Evolutionary conservation across 176 grass and related monocot species (phyloP), one percentile per base, ranked within the genome.

Genomic region (Carex scoparia): DNA sequence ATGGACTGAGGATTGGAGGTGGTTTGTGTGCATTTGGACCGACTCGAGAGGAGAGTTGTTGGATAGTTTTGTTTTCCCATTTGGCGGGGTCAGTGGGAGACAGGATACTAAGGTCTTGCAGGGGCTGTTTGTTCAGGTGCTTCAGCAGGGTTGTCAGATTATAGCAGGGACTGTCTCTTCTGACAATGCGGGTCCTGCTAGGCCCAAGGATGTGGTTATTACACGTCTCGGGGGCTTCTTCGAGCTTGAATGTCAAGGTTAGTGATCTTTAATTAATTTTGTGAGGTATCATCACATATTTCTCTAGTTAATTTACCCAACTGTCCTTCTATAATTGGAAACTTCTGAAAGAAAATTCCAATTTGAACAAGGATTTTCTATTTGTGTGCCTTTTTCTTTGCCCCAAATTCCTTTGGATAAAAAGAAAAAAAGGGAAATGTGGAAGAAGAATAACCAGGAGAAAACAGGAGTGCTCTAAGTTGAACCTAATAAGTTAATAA

Each of bases 221-320:
- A 89, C 97, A 79, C 89, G 91, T 14, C 87, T 92, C 46, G 97
- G 97, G 77, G 88, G 90, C 76, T 99, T 99, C 81, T 92, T 99
- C 71, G 93, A 99, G 89, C 97, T 99, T 89, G 97, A 99, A 91
- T 94, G 92, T 80, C 97, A 94, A 93, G 97, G 97, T 99, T 88
- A 44, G 82, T 78, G 28, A 56, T 32, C 14, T 78, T 51, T 78
- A 7, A 56, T 27, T 13, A 57, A 78, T 78, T 55, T 32, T 32
- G 10, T 76, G 10, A 23, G 12, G n/a, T 76, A 13, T 23, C 72
- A 74, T 30, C 13, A 54, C 23, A 56, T 56, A 56, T 77, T 57
- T 57, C 49, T 35, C 57, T 57, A 9, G 74, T 78, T 51, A 10
- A 74, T 27, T 51, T 10, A 11, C 49, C 70, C 18, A 51, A 74